Conservation (phyloP, 306 rosid species). For the Cercis canadensis region DNA sequence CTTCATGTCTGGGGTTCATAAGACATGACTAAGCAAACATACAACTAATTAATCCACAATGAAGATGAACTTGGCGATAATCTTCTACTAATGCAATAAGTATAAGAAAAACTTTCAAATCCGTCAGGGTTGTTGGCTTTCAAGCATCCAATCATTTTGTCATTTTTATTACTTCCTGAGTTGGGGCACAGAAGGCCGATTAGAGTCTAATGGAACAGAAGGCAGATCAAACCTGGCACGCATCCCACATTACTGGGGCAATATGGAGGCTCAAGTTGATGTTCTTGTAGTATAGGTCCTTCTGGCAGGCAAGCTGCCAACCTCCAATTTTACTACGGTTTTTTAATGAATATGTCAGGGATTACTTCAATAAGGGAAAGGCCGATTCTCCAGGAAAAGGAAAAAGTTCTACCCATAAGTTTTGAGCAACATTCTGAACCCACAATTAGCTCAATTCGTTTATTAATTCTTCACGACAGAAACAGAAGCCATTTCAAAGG, state of each 20-base stretch:
- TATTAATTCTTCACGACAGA: background rate
- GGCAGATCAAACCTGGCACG: background rate
- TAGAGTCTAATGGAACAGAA: slow-evolving; percentile 9
- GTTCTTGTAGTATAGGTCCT: slow-evolving; percentile 30
- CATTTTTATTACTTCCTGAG: background rate
- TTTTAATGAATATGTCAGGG: background rate
- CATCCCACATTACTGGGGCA: slow-evolving; percentile 7
- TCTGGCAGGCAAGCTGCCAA: background rate
- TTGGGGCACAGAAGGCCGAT: background rate
- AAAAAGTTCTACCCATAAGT: background rate
- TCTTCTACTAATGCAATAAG: slow-evolving; percentile 16
- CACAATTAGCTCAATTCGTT: background rate
- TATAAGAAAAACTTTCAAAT: slow-evolving; percentile 11
- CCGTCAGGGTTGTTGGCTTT: background rate
- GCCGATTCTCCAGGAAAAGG: background rate
- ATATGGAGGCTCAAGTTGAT: background rate
- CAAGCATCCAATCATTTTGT: background rate
- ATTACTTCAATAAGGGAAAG: background rate
- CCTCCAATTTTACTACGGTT: background rate
- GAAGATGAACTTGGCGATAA: background rate
- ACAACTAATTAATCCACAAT: slow-evolving; percentile 11
- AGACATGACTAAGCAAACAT: slow-evolving; percentile 1
- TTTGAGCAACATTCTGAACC: background rate
- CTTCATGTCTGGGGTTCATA: background rate
- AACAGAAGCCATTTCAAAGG: background rate